Evolutionary conservation across 2,329 filamentous ascomycete genomes (phyloP), one percentile per base, ranked within the genome.

Genomic region (Cytospora chrysosperma): DNA sequence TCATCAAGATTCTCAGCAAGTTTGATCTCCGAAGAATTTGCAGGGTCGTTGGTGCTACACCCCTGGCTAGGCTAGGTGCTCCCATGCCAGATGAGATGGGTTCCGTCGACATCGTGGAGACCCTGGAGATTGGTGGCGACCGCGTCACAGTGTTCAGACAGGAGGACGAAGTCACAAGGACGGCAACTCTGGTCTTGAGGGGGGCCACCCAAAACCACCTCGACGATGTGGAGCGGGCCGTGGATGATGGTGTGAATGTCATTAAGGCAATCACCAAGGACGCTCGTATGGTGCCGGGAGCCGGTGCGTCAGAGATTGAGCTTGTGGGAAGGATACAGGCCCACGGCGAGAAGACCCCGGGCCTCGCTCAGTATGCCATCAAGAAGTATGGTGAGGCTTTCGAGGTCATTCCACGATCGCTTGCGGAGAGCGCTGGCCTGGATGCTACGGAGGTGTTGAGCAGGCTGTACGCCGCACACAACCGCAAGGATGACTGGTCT

Each of bases 1-100:
- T 95, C 73, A 94, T 99, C 82, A 96, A 97, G 79, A 89, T 99
- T 69, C 87, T 98, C 72, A 97, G 93, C 80, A 99, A 99, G 79
- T 99, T 98, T 73, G 95, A 99, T 80, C 87, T 99, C 66, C 89
- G 95, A 70, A 87, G 95, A 72, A 83, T 98, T 72, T 99, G 96
- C 84, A 90, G 95, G 67, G 95, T 99, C 27, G 94, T 98, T 59
- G 94, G 94, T 67, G 95, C 95, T 62, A 97, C 95, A 17, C 95
- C 95, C n/a, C 85, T 99, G 67, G 96, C 96, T 59, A 90, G 95
- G 71, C 84, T 99, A 55, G 95, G 95, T 68, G 95, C 96, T 19
- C 95, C 95, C 52, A 99, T 99, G 95, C 95, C 96, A n/a, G 95
- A 99, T 71, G 95, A 99, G 83, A 98, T 97, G 93, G 95, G 95